Evolutionary conservation across 352 stramenopile genomes (phyloP), one percentile per base, ranked within the genome.

Genomic region (Phytophthora multivora): DNA sequence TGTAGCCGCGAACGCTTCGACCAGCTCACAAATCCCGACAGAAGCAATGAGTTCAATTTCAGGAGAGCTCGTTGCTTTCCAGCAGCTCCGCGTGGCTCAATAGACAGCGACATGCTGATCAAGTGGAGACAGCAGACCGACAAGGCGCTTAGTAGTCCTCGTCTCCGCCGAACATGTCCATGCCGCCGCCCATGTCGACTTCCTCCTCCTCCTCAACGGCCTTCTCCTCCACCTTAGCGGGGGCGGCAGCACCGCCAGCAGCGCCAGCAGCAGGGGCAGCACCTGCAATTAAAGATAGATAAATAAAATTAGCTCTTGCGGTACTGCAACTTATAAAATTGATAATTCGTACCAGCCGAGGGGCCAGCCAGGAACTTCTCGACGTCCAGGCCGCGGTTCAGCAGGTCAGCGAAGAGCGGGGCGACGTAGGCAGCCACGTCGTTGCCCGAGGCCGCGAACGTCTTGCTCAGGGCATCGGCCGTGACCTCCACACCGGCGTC

Each of bases 161-260:
- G 64, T 83, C 82, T 65, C 81, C 88, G 66, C 83, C 86, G 76
- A 96, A 95, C 86, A 95, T 95, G 79, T 93, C 84, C 81, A 90
- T 91, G 76, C 72, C 82, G 52, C 73, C 85, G 57, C 83, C 85
- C 51, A 93, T 77, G 82, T 93, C 87, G 59, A 84, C 83, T 73
- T 96, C 86, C 69, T 94, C 85, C 71, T 96, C 88, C 57, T 96
- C 88, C 63, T 93, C 83, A 40, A 71, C 69, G 36, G 43, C 50
- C 67, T 88, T 86, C 73, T 93, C 77, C 67, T 89, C 83, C 45
- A 73, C 80, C 35, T 82, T 81, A 13, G 72, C 63, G 28, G 73
- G 66, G 40, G 60, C 81, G 50, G 53, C 83, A 35, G 57, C 83
- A 66, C 72, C 66, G 21, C 75, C 56, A 48, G 79, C 79, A 59